A percentile compares a stretch with the other conserved stretches of the same genome.
phyloP scores from a whole-genome alignment of 2,329 filamentous ascomycete species.

The Hyphodiscus sp. region DNA sequence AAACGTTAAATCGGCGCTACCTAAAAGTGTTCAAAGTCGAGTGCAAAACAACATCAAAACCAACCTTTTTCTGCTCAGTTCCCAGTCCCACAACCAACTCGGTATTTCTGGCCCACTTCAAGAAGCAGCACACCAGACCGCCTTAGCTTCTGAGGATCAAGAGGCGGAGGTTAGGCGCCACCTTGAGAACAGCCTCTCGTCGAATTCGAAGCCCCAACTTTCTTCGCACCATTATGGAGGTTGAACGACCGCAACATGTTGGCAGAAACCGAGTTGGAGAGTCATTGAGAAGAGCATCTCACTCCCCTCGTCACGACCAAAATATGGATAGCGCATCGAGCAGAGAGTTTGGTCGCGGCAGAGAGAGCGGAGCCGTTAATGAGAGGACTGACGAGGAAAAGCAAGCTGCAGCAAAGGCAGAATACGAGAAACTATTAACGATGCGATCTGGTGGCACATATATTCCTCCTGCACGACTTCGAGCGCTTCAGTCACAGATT shows the following conservation, averaged over 20 bases:
- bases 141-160: too few species aligned
- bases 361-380: slow-evolving; percentile 15
- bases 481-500: slow-evolving; percentile 91
- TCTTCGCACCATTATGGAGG: slow-evolving; percentile 14
- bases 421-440: slow-evolving; percentile 85
- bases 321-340: slow-evolving; percentile 12
- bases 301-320: slow-evolving; percentile 23
- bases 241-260: slow-evolving; percentile 7
- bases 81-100: too few species aligned
- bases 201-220: background rate
- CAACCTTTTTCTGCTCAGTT: too few species aligned
- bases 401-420: slow-evolving; percentile 80
- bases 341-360: slow-evolving; percentile 12
- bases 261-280: slow-evolving; percentile 9
- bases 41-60: too few species aligned
- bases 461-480: slow-evolving; percentile 84
- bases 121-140: too few species aligned
- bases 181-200: background rate
- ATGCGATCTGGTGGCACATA: slow-evolving; percentile 96
- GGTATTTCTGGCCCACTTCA: too few species aligned
- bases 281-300: slow-evolving; percentile 8
- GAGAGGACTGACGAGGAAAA: slow-evolving; percentile 69
- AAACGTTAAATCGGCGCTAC: slow-evolving; percentile 11
- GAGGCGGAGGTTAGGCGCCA: too few species aligned
- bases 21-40: background rate